Evolutionary conservation across 805 yeast genomes (phyloP), one percentile per base, ranked within the genome.

Genomic region (Ogataea ramenticola): DNA sequence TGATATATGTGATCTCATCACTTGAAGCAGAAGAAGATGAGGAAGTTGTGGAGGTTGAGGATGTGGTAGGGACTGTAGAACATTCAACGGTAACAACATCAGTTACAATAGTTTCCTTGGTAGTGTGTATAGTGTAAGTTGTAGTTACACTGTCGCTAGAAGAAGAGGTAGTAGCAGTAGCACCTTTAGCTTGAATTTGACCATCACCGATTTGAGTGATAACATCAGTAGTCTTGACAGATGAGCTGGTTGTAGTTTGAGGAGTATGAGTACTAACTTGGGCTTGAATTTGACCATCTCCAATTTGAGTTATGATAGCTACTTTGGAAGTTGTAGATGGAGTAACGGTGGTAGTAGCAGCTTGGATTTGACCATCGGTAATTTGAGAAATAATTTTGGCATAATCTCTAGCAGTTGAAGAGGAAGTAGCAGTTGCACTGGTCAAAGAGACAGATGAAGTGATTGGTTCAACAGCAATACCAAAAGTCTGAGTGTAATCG

Each of bases 381-480:
- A 65, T 65, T 55, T 67, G 71, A 46, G 53, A 54, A 29, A 61
- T 56, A 20, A 64, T 43, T 27, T 65, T 49, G 1, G 58, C 54
- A 22, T 64, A 65, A 15, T 50, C 33, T 66, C 66, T 57, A 69
- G 77, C 55, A 69, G 60, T 59, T 68, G 78, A 50, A 27, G 43
- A 24, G 0, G 39, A 29, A 17, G 49, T 32, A 12, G 35, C 16
- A n/a, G 42, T 19, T 8, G 49, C 47, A 21, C 52, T 39, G 3
- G 60, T 50, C 21, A 50, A 43, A 10, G 49, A 41, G 29, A 68
- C 66, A 30, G 65, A 59, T 10, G 72, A 55, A 39, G 75, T 50
- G 36, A 77, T 53, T 38, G 82, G 74, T 43, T 71, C 69, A 45
- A 83, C 77, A 42, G 82, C 84, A 54, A 84, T 80, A 66, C 90